Evolutionary conservation across 495 filamentous ascomycete species (phyloP), one percentile per base, ranked within the genome.

Genomic region (Xylaria palmicola): DNA sequence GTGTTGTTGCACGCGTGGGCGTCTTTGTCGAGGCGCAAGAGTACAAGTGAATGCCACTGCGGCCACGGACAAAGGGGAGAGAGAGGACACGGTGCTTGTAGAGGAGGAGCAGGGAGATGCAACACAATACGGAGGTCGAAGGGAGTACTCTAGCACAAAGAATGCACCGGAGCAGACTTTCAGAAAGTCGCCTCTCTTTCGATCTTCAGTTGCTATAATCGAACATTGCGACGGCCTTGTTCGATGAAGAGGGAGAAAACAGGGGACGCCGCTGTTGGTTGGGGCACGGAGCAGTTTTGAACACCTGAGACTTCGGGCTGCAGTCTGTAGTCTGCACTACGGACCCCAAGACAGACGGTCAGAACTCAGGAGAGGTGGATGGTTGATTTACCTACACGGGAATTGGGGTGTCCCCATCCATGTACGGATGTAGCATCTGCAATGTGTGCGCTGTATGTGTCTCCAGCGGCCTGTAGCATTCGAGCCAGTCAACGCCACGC

Each of bases 31-130:
- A 70, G 70, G 75, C 75, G 71, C 69, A 70, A 69, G 67, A 68
- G 72, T 65, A 72, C 77, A 78, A 78, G 72, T 78, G 68, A 80
- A 79, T 80, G 77, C 76, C 72, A 71, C 77, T 67, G 63, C 55
- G 57, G 66, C 64, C 66, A 64, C 67, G 48, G 59, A 54, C 74
- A 68, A 63, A 66, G 41, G 52, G 50, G 62, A 44, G 40, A 40
- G 55, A 32, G 34, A 65, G 15, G 56, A 70, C 22, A 6, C n/a
- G 54, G 24, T 51, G 47, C 5, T 51, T 13, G 48, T 29, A 32
- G 34, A 51, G 13, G 13, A 29, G 17, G 29, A 45, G 36, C 7
- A 26, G 56, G 26, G 60, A 43, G 39, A 53, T 30, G 47, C 20
- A 47, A 13, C 56, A 49, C 3, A 60, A 54, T 50, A 65, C 27